A percentile compares a stretch with the other conserved stretches of the same genome.
Evolutionary conservation across 1,139 yeast species (phyloP).

Genomic region (Zygosaccharomyces pseudobailii): DNA sequence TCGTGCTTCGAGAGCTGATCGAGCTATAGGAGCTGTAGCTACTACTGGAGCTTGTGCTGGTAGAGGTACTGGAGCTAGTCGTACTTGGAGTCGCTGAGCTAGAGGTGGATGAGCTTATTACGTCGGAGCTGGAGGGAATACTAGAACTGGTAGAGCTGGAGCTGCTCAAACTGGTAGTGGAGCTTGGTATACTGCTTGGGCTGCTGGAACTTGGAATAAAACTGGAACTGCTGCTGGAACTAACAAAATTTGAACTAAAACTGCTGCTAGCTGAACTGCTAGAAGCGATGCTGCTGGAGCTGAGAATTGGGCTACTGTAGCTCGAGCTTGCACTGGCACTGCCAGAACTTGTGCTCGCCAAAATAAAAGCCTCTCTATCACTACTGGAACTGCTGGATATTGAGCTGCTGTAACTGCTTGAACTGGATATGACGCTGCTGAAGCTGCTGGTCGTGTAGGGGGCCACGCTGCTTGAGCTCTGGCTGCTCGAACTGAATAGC

Average conservation of each 20-base stretch:
- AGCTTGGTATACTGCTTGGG: background rate
- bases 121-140: background rate
- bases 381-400: constrained; percentile 4
- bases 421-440: constrained; percentile 11
- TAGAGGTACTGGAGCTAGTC: constrained; percentile 1
- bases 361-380: background rate
- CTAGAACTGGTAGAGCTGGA: background rate
- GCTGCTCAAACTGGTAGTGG: background rate
- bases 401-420: constrained; percentile 6
- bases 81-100: background rate
- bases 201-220: background rate
- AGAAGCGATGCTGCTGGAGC: background rate
- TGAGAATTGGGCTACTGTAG: background rate
- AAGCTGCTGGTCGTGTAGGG: constrained; percentile 6
- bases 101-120: background rate
- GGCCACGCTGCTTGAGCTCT: background rate
- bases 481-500: background rate
- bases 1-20: constrained; percentile 7
- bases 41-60: background rate
- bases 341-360: background rate
- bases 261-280: background rate
- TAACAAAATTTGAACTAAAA: constrained; percentile 2
- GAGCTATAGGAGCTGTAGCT: constrained; percentile 1
- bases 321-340: background rate
- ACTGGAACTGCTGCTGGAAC: background rate